phyloP scores from a whole-genome alignment of 768 basidiomycete species.

The Ramaria sp. region DNA sequence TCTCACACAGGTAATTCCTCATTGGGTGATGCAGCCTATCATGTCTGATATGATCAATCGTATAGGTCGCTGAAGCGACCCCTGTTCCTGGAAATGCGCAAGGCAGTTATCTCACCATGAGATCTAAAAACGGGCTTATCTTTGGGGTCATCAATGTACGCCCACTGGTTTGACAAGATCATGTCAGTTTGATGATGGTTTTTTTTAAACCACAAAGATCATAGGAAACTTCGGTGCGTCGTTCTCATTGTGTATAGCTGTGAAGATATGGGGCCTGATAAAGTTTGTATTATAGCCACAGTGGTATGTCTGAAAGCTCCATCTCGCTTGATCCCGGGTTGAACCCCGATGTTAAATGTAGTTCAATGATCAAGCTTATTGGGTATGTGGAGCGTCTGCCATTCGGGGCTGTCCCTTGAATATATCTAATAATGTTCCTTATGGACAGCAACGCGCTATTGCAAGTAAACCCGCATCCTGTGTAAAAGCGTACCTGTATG shows the following conservation, averaged over 20 bases:
- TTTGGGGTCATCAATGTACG: constrained; percentile 72
- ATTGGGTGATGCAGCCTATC: neutral
- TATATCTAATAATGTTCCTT: neutral
- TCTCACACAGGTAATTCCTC: constrained; percentile 29
- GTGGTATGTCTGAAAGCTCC: constrained; percentile 5
- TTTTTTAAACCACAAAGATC: constrained; percentile 21
- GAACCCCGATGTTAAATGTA: neutral
- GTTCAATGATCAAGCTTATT: constrained; percentile 70
- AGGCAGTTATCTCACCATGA: constrained; percentile 72
- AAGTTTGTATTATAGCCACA: constrained; percentile 7
- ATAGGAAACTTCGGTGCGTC: constrained; percentile 73
- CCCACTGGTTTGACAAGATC: neutral
- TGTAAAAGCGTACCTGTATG: constrained; percentile 84
- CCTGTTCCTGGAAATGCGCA: constrained; percentile 77
- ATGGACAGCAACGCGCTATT: constrained; percentile 62
- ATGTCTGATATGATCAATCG: neutral
- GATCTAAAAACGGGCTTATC: constrained; percentile 65
- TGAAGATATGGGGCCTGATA: constrained; percentile 6
- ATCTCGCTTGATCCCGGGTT: neutral
- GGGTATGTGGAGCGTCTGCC: constrained; percentile 19
- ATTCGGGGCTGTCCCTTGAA: neutral
- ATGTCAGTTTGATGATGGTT: no score
- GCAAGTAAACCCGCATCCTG: constrained; percentile 75
- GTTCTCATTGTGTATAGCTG: constrained; percentile 8
- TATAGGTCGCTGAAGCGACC: constrained; percentile 29